Evolutionary conservation across 2,329 filamentous ascomycete genomes (phyloP).

Genomic region (Hypomyces perniciosus): DNA sequence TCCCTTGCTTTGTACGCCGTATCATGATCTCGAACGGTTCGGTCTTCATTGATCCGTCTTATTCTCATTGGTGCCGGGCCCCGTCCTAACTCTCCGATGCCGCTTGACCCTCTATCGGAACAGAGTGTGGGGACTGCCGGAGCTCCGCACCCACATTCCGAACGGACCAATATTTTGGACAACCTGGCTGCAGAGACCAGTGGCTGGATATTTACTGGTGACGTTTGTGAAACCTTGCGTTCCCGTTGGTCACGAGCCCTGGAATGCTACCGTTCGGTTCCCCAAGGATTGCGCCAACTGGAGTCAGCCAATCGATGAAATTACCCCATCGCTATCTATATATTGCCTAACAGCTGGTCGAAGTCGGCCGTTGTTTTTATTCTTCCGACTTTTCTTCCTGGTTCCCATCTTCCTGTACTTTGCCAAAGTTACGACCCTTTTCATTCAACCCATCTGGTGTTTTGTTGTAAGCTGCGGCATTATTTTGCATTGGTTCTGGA

Average conservation of each 20-base stretch:
- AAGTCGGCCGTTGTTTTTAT: not conserved
- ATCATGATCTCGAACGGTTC: not conserved
- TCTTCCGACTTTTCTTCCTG: not conserved
- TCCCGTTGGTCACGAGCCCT: not conserved
- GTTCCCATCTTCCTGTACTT: not conserved
- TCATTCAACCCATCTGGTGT: not conserved
- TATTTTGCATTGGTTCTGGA: not conserved
- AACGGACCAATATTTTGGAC: no score
- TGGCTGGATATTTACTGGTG: no score
- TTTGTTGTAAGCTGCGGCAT: conserved; percentile 7
- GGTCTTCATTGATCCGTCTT: conserved; percentile 1
- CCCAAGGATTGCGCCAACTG: not conserved
- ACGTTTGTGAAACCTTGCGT: no score
- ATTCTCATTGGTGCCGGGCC: not conserved
- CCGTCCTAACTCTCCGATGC: conserved; percentile 8
- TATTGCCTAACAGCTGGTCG: not conserved
- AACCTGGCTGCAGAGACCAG: no score
- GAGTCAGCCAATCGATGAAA: not conserved
- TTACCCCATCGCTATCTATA: not conserved
- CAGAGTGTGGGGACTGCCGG: not conserved
- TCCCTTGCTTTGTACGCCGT: not conserved
- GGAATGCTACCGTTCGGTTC: not conserved
- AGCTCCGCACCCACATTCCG: not conserved
- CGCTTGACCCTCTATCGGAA: conserved; percentile 1
- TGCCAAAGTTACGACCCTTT: not conserved